Evolutionary conservation across 2,329 filamentous ascomycete species (phyloP).

Genomic region (Curvularia sp.): DNA sequence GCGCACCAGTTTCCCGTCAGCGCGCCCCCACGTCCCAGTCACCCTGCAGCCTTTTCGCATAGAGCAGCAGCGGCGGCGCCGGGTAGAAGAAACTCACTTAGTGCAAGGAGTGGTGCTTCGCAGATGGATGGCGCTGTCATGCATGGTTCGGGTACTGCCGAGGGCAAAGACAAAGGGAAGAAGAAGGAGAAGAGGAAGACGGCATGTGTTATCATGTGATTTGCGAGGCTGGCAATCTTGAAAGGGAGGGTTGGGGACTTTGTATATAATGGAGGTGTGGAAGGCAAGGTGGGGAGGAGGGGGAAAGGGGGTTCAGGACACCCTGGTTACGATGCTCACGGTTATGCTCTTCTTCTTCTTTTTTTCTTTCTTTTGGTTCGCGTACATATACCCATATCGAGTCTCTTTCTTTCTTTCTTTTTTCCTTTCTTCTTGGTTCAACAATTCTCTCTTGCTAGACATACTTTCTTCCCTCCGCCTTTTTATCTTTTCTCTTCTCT

Average conservation of each 20-base stretch:
- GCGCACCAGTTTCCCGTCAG: constrained; percentile 24
- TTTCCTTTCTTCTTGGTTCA: not conserved
- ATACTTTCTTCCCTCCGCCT: too few relatives aligned
- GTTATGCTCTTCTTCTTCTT: not conserved
- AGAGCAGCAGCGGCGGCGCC: not conserved
- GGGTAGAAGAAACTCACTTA: constrained; percentile 4
- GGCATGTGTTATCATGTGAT: constrained; percentile 30
- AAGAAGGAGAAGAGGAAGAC: constrained; percentile 26
- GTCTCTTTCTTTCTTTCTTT: not conserved
- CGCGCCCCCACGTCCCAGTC: constrained; percentile 26
- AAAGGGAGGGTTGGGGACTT: not conserved
- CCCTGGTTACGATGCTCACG: not conserved
- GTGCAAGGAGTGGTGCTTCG: not conserved
- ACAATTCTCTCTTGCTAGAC: not conserved
- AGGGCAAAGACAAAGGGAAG: constrained; percentile 7
- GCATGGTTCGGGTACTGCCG: not conserved
- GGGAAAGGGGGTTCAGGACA: too few relatives aligned
- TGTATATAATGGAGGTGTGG: constrained; percentile 4
- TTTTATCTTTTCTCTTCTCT: not conserved
- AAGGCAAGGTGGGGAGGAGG: too few relatives aligned
- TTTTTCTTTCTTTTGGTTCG: not conserved
- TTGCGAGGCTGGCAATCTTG: too few relatives aligned
- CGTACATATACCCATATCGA: constrained; percentile 2
- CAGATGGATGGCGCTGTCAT: constrained; percentile 3
- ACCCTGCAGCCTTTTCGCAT: not conserved